Conservation (phyloP, 345 rosid species). For the Excoecaria cochinchinensis region DNA sequence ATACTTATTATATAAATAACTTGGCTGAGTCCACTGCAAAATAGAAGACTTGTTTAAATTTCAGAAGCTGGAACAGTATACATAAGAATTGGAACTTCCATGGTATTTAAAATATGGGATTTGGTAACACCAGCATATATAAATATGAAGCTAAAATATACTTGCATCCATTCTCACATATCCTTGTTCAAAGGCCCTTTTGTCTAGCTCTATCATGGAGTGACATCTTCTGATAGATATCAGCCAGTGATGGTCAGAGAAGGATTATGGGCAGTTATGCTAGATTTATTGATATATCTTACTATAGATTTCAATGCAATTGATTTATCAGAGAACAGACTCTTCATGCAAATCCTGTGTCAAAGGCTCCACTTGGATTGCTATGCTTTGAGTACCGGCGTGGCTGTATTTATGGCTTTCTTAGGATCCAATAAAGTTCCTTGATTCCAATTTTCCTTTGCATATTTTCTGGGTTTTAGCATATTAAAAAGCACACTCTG, state of each 20-base stretch:
- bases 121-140: not conserved
- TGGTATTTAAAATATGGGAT: not conserved
- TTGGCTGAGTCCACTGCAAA: no score
- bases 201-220: not conserved
- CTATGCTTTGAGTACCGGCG: no score
- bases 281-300: not conserved
- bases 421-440: not conserved
- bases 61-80: not conserved
- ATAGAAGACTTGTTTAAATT: not conserved
- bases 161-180: not conserved
- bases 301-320: not conserved
- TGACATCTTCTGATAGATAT: no score
- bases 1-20: not conserved
- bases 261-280: not conserved
- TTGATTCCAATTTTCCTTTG: constrained; percentile 1
- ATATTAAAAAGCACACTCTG: not conserved
- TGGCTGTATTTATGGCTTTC: not conserved
- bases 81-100: not conserved
- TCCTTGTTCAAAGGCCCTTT: not conserved
- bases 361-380: no score
- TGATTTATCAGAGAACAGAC: not conserved
- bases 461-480: not conserved
- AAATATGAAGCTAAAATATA: not conserved
- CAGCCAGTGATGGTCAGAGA: no score
- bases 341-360: not conserved